Evolutionary conservation across 2,329 filamentous ascomycete genomes (phyloP), one percentile per base, ranked within the genome.

Genomic region (Aspergillus sp.): DNA sequence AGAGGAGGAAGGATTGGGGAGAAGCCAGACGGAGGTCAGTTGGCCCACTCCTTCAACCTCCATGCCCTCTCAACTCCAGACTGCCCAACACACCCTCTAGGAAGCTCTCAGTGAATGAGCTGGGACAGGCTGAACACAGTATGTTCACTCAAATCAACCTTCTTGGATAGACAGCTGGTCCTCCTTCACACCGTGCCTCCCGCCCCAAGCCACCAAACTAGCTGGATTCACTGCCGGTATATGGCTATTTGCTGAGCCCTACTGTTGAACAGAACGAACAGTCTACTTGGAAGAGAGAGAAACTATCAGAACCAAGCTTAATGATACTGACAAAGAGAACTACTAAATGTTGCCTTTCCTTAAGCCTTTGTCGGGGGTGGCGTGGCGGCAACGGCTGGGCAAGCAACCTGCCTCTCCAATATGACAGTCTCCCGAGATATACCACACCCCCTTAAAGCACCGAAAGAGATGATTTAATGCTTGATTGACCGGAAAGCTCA

Each of bases 41-140:
- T 62, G 61, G 61, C 61, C 61, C 61, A 62, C 61, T 54, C 58
- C 27, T 13, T 13, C 32, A 30, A 62, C 47, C 36, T 41, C 58
- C 61, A 60, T 30, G 49, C 44, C 54, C 54, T 54, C 42, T 54
- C 54, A 10, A 41, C 54, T 19, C 42, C 49, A 51, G 25, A 39
- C 30, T 25, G 17, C 61, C 54, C 58, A 60, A 62, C 61, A 25
- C 42, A 17, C 27, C 10, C 10, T 8, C 23, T 36, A 11, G 23
- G 19, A 38, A 44, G 25, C 21, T 49, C 13, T n/a, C 19, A 7
- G 48, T 17, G 10, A 32, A 17, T 42, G 42, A 39, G 10, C 42
- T 38, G 19, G n/a, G 5, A 30, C n/a, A 10, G 15, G 47, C 23
- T 30, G 15, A 17, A 19, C 11, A 10, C 11, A 8, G 10, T 5